Evolutionary conservation across 176 grass and related monocot genomes (phyloP).

Genomic region (Tuctoria greenei): DNA sequence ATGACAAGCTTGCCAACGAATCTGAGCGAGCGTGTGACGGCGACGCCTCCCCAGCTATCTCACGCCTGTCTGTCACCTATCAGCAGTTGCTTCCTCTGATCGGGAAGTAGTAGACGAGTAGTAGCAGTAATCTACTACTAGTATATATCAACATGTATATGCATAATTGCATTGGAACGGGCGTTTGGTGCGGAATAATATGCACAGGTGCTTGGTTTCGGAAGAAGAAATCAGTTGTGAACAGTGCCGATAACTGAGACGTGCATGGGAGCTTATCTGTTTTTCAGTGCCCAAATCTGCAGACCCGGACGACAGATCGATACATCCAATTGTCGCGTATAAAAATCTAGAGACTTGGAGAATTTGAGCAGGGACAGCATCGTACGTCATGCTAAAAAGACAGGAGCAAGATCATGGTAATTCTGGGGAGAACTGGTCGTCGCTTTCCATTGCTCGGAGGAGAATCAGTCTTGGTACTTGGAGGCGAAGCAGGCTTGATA

Average conservation of each 20-base stretch:
- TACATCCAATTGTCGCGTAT: neutral
- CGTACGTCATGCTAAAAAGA: conserved; percentile 2
- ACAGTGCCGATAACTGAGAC: conserved; percentile 1
- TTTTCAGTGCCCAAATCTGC: neutral
- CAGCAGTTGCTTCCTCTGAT: conserved; percentile 33
- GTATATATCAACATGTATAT: neutral
- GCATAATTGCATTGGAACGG: conserved; percentile 1
- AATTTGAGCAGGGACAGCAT: neutral
- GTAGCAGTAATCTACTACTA: neutral
- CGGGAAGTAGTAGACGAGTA: conserved; percentile 37
- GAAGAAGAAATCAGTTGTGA: neutral
- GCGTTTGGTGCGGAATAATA: conserved; percentile 14
- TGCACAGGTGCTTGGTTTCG: neutral
- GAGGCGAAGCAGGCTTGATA: neutral
- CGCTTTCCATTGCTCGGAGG: conserved; percentile 16
- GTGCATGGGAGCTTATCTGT: neutral
- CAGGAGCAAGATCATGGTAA: conserved; percentile 30
- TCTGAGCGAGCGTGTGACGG: conserved; percentile 29
- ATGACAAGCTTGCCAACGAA: neutral
- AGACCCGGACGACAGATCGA: neutral
- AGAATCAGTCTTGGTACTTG: conserved; percentile 7
- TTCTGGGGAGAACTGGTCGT: conserved; percentile 28
- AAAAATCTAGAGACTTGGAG: conserved; percentile 13
- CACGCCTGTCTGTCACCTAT: conserved; percentile 1
- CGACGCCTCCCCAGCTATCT: conserved; percentile 50